Conservation (phyloP, 164 flowering plant genomes). For the Cinnamomum chago region DNA sequence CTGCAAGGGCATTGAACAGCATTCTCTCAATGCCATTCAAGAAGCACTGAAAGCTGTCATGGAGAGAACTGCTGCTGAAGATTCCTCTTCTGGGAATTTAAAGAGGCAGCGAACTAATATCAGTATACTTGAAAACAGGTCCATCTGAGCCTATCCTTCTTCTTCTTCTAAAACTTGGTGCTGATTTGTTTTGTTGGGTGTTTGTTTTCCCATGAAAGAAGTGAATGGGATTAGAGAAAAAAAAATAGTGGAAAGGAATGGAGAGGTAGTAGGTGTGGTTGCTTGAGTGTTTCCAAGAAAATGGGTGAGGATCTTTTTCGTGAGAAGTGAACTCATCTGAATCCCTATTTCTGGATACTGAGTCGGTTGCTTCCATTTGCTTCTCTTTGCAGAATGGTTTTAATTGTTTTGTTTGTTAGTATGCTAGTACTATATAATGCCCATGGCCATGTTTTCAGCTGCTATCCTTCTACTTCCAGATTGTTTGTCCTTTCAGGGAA, state of each 20-base stretch:
- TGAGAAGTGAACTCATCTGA: conserved; percentile 37
- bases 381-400: neutral
- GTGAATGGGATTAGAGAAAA: neutral
- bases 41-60: conserved; percentile 77
- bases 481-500: too few relatives aligned
- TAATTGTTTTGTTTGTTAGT: neutral
- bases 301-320: conserved; percentile 55
- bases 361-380: neutral
- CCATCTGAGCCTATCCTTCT: conserved; percentile 22
- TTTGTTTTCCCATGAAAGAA: neutral
- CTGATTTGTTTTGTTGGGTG: neutral
- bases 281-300: neutral
- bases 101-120: conserved; percentile 63
- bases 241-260: neutral
- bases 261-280: neutral
- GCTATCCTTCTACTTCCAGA: too few relatives aligned
- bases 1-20: conserved; percentile 25
- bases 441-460: neutral
- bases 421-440: neutral
- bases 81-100: conserved; percentile 56
- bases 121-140: conserved; percentile 51
- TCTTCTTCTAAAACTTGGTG: too few relatives aligned
- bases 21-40: conserved; percentile 51
- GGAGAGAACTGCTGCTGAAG: conserved; percentile 58
- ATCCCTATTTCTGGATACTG: conserved; percentile 18